These are phyloP conservation scores for Lentinula lateritia DNA, from an alignment of 768 basidiomycete species.

Conservation along the genomic window DNA sequence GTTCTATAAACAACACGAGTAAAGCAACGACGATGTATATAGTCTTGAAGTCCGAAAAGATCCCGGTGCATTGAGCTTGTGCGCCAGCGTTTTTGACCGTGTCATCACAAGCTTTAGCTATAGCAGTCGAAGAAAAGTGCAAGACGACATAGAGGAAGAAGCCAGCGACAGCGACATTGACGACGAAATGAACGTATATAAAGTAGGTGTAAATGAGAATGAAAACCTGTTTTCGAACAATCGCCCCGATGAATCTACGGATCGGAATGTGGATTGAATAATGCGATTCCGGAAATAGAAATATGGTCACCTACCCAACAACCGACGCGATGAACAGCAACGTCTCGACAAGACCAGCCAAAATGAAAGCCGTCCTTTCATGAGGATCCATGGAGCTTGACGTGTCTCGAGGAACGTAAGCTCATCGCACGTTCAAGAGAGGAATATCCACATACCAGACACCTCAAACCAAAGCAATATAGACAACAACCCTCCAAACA, in stretches of 20 bases:
- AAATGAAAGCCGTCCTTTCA: constrained; percentile 37
- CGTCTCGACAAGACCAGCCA: constrained; percentile 49
- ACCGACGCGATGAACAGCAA: constrained; percentile 47
- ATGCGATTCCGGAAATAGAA: not conserved
- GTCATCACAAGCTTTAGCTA: constrained; percentile 38
- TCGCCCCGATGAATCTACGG: constrained; percentile 53
- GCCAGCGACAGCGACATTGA: constrained; percentile 46
- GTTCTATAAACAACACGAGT: constrained; percentile 42
- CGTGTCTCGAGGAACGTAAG: constrained; percentile 21
- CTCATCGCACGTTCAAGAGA: not conserved
- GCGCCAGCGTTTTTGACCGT: constrained; percentile 34
- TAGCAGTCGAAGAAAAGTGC: constrained; percentile 36
- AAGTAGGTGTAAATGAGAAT: constrained; percentile 51
- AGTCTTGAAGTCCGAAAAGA: constrained; percentile 37
- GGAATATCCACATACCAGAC: constrained; percentile 35
- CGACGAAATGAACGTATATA: constrained; percentile 49
- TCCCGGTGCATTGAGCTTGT: constrained; percentile 37
- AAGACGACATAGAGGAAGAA: constrained; percentile 49
- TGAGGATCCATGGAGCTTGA: constrained; percentile 25
- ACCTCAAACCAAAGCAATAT: constrained; percentile 60
- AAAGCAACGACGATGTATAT: constrained; percentile 41
- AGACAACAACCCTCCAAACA: constrained; percentile 49
- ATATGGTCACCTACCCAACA: constrained; percentile 40
- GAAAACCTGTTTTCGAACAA: constrained; percentile 58
- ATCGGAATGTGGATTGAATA: not conserved